A percentile compares a stretch with the other conserved stretches of the same genome.
phyloP scores from a whole-genome alignment of 2,329 filamentous ascomycete species.

The Arthrobotrys conoides region DNA sequence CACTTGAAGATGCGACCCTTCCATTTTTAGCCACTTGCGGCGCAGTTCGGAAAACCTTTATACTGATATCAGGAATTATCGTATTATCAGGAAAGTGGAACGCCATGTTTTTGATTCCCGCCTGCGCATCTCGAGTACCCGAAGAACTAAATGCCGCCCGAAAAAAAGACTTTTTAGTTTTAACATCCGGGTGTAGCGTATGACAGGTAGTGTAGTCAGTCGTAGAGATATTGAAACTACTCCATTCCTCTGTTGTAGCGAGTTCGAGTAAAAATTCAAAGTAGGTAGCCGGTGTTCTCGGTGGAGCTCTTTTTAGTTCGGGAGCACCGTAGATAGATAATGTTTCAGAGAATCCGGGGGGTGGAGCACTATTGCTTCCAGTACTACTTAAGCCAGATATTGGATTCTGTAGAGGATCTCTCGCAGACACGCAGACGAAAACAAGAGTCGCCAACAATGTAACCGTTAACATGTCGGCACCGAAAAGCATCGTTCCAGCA shows the following conservation, averaged over 20 bases:
- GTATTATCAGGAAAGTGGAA: slow-evolving; percentile 32
- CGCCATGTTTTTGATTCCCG: slow-evolving; percentile 32
- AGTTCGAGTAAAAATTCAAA: slow-evolving; percentile 29
- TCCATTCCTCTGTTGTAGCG: slow-evolving; percentile 27
- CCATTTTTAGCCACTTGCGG: slow-evolving; percentile 3
- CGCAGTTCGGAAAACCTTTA: slow-evolving; percentile 44
- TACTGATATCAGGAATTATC: slow-evolving; percentile 44
- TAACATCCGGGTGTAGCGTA: slow-evolving; percentile 24
- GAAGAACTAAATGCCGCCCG: slow-evolving; percentile 10
- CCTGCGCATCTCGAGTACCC: slow-evolving; percentile 38
- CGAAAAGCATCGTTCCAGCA: not conserved
- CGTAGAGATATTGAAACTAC: slow-evolving; percentile 35
- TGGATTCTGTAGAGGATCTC: not conserved
- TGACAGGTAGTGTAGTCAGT: slow-evolving; percentile 41
- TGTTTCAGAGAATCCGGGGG: slow-evolving; percentile 19
- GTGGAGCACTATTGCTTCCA: slow-evolving; percentile 15
- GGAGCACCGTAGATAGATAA: slow-evolving; percentile 16
- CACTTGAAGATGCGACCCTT: not conserved
- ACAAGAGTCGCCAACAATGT: not conserved
- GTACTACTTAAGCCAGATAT: not conserved
- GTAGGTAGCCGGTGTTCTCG: not conserved
- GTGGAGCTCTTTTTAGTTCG: not conserved
- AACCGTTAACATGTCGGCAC: not conserved
- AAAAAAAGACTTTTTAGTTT: slow-evolving; percentile 27
- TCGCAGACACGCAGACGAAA: not conserved